Percentiles rank a stretch among this genome's conserved stretches.
Conservation (phyloP, 164 flowering plant genomes). For the Magnolia changhungtana region DNA sequence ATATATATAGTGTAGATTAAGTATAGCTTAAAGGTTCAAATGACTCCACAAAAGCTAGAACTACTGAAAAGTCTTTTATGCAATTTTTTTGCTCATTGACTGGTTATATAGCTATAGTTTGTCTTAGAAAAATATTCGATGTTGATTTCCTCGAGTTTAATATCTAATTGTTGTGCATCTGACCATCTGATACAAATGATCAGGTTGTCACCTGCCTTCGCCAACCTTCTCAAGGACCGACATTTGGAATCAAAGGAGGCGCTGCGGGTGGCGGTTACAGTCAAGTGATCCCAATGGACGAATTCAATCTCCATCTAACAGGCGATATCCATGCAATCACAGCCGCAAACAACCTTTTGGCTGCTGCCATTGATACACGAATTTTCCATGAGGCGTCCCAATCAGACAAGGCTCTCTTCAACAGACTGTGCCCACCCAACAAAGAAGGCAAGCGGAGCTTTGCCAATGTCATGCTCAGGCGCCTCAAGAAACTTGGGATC, state of each 20-base stretch:
- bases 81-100: too few species aligned
- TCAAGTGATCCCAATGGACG: constrained; percentile 99
- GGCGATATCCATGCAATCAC: constrained; percentile 99
- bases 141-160: neutral
- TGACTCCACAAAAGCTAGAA: too few species aligned
- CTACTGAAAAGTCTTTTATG: too few species aligned
- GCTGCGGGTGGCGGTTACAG: constrained; percentile 99
- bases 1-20: too few species aligned
- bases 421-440: constrained; percentile 84
- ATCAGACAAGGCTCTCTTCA: constrained; percentile 90
- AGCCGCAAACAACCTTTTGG: constrained; percentile 98
- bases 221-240: constrained; percentile 99
- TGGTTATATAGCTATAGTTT: too few species aligned
- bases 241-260: constrained; percentile 99
- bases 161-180: neutral
- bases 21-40: too few species aligned
- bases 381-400: constrained; percentile 87
- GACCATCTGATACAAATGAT: neutral
- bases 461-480: constrained; percentile 77
- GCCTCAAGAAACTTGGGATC: constrained; percentile 84
- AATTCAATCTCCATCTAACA: constrained; percentile 92
- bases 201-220: constrained; percentile 96
- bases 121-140: too few species aligned
- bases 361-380: constrained; percentile 96
- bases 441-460: constrained; percentile 76